Percentiles rank a stretch among this genome's conserved stretches.
Evolutionary conservation across 108 stramenopile species (phyloP).

Genomic region (Aurantiochytrium sp.): DNA sequence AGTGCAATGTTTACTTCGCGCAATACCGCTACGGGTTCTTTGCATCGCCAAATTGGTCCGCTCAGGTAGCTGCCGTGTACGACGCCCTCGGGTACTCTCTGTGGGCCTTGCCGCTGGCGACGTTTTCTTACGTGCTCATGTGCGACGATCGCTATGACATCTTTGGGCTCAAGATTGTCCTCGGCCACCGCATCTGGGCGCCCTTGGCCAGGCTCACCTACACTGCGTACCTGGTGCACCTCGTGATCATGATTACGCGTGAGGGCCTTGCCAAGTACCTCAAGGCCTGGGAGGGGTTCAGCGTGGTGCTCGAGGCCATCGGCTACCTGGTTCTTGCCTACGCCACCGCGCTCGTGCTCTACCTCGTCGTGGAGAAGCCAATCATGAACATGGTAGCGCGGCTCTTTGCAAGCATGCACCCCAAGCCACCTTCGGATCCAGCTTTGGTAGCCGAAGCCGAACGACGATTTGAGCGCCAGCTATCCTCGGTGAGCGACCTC

Average conservation of each 20-base stretch:
- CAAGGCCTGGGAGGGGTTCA: neutral
- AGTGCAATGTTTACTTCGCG: neutral
- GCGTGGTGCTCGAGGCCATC: neutral
- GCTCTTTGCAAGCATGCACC: neutral
- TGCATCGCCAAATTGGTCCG: neutral
- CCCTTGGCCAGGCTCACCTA: constrained; percentile 25
- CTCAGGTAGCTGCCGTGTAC: neutral
- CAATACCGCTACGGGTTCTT: neutral
- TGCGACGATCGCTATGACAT: neutral
- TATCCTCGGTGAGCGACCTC: neutral
- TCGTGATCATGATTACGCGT: neutral
- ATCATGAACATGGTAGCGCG: neutral
- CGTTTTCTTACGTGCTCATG: neutral
- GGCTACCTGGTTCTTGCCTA: neutral
- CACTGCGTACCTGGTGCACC: neutral
- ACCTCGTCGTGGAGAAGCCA: constrained; percentile 27
- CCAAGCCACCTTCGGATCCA: no score
- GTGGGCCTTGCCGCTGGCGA: neutral
- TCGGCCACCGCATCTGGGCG: neutral
- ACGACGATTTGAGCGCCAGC: neutral
- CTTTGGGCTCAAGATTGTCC: neutral
- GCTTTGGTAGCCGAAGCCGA: neutral
- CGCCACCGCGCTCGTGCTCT: neutral
- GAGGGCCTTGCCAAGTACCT: neutral
- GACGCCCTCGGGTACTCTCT: neutral